These are phyloP conservation scores for Coemansia sp. DNA, from an alignment of 192 early-diverging fungal species.

Conservation along the genomic window DNA sequence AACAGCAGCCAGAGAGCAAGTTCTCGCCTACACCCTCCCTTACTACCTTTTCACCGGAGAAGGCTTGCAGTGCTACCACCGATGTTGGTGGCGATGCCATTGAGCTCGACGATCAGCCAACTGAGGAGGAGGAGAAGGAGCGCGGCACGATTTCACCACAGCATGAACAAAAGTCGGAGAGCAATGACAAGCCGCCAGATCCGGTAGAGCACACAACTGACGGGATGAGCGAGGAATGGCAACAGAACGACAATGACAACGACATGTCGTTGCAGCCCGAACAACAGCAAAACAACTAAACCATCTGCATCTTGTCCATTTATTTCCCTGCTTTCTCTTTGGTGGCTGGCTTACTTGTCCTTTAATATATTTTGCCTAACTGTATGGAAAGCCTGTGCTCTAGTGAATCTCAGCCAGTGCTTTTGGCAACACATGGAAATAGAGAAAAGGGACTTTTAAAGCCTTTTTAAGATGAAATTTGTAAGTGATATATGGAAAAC, in stretches of 20 bases:
- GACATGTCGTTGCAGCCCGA: background rate
- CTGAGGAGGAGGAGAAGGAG: background rate
- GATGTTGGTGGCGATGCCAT: constrained; percentile 12
- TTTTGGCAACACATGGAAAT: too few species aligned
- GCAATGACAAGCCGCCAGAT: background rate
- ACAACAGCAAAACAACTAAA: background rate
- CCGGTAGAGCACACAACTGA: constrained; percentile 2
- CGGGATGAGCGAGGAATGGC: background rate
- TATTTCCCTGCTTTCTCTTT: background rate
- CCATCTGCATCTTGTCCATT: background rate
- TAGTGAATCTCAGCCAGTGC: too few species aligned
- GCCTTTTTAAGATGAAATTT: background rate
- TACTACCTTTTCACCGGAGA: background rate
- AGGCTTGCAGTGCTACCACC: background rate
- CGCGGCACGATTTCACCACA: background rate
- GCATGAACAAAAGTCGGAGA: background rate
- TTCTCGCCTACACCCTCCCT: background rate
- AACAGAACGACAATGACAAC: constrained; percentile 1
- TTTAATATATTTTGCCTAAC: background rate
- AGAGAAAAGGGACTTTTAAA: background rate
- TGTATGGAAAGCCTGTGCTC: background rate
- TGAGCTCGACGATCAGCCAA: constrained; percentile 4
- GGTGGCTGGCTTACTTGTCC: background rate
- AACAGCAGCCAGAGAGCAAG: constrained; percentile 2
- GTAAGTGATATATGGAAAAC: background rate